Evolutionary conservation across 768 basidiomycete species (phyloP), one percentile per base, ranked within the genome.

Genomic region (Russula earlei): DNA sequence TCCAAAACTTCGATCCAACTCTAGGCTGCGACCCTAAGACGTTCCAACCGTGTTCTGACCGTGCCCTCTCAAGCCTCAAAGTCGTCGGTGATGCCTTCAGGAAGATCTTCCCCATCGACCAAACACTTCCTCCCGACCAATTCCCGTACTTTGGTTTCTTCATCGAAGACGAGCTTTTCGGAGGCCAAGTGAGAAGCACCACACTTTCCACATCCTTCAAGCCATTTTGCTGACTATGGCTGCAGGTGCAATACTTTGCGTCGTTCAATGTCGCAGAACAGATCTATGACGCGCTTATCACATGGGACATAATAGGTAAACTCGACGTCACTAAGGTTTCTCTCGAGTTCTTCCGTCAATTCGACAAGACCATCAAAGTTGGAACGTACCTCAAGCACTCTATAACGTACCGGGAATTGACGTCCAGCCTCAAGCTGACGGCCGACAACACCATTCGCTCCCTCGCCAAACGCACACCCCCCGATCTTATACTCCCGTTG

Each of bases 41-140:
- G 14, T 48, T 52, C 44, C 67, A 69, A 42, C 69, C 69, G 10
- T 69, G 70, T 57, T 69, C 67, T 1, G 69, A 70, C 46, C 59
- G 60, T 34, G 67, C 67, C 9, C 63, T 70, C 27, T 62, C 67
- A 2, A 64, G 55, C 17, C 46, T 60, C 40, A 59, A 61, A 24
- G 62, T 61, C 33, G 54, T 63, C 42, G 66, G 65, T 38, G 62
- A 67, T 41, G 59, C 64, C 3, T 70, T 69, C 64, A 53, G 62
- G 22, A 44, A 47, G 7, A 36, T 67, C 40, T 70, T 66, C 55
- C 17, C 61, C 5, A 62, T 70, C 58, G 69, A 67, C 60, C 24
- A 51, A 15, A 47, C 56, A 9, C 40, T 55, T 6, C 27, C 57
- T 25, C 33, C 37, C 4, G 4, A 24, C 17, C 38, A 47, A 20